Percentiles rank a stretch among this genome's conserved stretches.
These are phyloP conservation scores for Striga asiatica DNA, from an alignment of 257 asterid species.

Conservation along the genomic window DNA sequence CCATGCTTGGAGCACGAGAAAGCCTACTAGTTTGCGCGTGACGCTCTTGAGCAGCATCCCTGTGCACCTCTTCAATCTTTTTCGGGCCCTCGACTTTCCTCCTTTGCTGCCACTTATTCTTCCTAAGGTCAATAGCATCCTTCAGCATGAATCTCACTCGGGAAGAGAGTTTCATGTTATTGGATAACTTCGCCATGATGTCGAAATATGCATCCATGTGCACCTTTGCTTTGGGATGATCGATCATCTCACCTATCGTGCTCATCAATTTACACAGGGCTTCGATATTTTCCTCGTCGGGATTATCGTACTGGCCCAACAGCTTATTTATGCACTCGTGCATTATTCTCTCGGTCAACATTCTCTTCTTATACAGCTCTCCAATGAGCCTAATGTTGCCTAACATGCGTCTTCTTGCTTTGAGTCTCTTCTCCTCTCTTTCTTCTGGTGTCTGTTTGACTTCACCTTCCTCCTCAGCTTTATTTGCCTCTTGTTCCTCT, in stretches of 20 bases:
- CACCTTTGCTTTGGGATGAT: conserved; percentile 68
- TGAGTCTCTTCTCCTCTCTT: conserved; percentile 78
- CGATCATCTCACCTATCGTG: conserved; percentile 92
- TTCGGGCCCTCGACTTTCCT: conserved; percentile 96
- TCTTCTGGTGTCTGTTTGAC: conserved; percentile 58
- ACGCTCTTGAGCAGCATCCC: conserved; percentile 96
- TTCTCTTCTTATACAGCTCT: conserved; percentile 82
- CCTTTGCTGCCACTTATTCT: conserved; percentile 95
- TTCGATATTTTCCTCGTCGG: conserved; percentile 86
- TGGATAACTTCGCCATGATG: conserved; percentile 52
- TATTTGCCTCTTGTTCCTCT: conserved; percentile 85
- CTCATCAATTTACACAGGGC: conserved; percentile 96
- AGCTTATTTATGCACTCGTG: conserved; percentile 72
- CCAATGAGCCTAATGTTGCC: conserved; percentile 94
- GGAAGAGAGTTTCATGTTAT: conserved; percentile 69
- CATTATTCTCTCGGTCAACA: conserved; percentile 96
- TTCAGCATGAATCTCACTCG: conserved; percentile 90
- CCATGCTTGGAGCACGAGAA: conserved; percentile 58
- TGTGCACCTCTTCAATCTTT: conserved; percentile 88
- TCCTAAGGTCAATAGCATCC: conserved; percentile 86
- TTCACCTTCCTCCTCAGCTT: conserved; percentile 78
- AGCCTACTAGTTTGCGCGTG: conserved; percentile 66
- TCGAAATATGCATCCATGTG: conserved; percentile 68
- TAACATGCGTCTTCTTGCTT: conserved; percentile 68
- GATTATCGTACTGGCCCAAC: conserved; percentile 68